Base-by-base conservation (phyloP, 495 filamentous ascomycete genomes). In the Letharia lupina region DNA sequence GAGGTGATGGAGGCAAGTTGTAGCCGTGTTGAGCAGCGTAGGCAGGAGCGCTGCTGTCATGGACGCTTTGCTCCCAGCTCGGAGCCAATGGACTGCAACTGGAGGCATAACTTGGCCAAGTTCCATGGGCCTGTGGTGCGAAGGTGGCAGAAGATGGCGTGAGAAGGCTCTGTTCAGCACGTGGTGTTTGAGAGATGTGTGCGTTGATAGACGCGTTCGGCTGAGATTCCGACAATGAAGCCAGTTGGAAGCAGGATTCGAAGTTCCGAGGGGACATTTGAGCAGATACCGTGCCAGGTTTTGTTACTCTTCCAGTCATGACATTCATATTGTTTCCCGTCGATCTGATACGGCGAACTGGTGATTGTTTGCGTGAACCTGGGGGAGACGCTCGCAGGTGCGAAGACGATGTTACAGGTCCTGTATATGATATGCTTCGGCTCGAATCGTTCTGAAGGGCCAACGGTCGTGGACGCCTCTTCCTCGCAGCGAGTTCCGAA, bases 221-320 rank as follows among this genome's bases (percentile, higher is more conserved):
- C 57, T 70, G 45, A 31, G 61, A 39, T 33, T 63, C 66, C 15
- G 64, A 60, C 13, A 45, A 60, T 23, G 58, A 60, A 16, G 58
- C 64, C 39, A 61, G 16, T 33, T 66, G 57, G 23, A 66, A 66
- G 64, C 64, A 66, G 4, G 64, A 79, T 39, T 78, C 75, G 62
- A 80, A 76, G 61, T 80, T 81, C n/a, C 83, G 73, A 35, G 83
- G 83, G 31, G 83, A 85, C 33, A 81, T 77, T 65, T 83, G 83
- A 44, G 77, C 74, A 12, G 73, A 65, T 28, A 47, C 48, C 37
- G 76, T 74, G 40, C 78, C 79, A 1, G 76, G 73, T 73, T 85
- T 85, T 41, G 81, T 69, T 37, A 84, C 78, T 65, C 81, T 81
- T 0, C 82, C 82, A 63, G 79, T 82, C 31, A 78, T 74, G 41